Evolutionary conservation across 768 basidiomycete species (phyloP).

Genomic region (Lentinula sp.): DNA sequence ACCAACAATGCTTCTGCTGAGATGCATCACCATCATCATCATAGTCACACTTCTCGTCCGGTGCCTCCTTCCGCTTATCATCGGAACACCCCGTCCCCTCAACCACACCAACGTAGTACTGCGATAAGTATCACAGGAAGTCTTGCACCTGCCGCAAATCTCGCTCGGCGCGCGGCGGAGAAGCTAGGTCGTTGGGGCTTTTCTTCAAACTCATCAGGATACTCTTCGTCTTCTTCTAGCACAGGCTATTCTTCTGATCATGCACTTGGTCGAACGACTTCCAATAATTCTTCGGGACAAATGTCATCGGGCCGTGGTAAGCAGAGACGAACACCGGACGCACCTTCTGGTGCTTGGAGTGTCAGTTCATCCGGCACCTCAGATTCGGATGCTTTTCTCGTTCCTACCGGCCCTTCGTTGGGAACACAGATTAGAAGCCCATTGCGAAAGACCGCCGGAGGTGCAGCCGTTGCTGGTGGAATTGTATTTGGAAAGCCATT

Average conservation of each 20-base stretch:
- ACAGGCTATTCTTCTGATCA: constrained; percentile 33
- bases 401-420: constrained; percentile 40
- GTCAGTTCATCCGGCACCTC: constrained; percentile 45
- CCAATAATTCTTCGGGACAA: constrained; percentile 30
- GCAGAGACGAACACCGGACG: constrained; percentile 49
- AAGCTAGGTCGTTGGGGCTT: constrained; percentile 62
- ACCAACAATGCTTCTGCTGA: constrained; percentile 14
- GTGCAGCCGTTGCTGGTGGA: constrained; percentile 33
- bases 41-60: neutral
- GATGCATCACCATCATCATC: constrained; percentile 8
- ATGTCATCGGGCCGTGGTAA: constrained; percentile 23
- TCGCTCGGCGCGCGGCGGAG: constrained; percentile 74
- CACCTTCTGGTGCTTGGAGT: constrained; percentile 55
- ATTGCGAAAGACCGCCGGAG: constrained; percentile 26
- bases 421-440: constrained; percentile 56
- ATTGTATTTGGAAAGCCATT: constrained; percentile 67
- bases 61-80: constrained; percentile 16
- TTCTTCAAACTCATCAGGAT: constrained; percentile 36
- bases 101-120: constrained; percentile 36
- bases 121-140: constrained; percentile 68
- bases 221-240: constrained; percentile 42
- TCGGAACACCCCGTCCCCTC: constrained; percentile 6
- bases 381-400: constrained; percentile 38
- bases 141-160: constrained; percentile 65
- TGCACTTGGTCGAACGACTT: constrained; percentile 31